Base-by-base conservation (phyloP, 2,329 filamentous ascomycete species). In the Aureobasidium vineae region DNA sequence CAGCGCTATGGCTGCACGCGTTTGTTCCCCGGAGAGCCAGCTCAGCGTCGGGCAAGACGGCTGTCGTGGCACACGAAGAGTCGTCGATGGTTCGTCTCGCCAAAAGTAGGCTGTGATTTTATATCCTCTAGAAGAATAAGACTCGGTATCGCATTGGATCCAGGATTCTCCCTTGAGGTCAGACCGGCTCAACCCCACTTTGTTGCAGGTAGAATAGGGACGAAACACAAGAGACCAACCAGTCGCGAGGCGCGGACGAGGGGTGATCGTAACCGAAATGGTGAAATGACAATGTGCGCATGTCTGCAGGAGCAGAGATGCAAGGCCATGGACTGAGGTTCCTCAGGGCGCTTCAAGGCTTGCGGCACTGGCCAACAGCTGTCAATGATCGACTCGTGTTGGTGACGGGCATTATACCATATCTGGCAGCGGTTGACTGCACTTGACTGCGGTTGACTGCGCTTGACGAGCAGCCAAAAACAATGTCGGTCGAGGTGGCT, bases 61-160 rank as follows among this genome's bases (percentile, higher is more conserved):
- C 59, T 52, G 59, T 63, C 59, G 59, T 63, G 59, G 59, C 59
- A 63, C 41, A 13, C n/a, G n/a, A 38, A 61, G 57, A 61, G 41
- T 47, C 45, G 41, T 61, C 57, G 31, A 21, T 31, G 11, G n/a
- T 26, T 19, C n/a, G 38, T 61, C 19, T 47, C 40, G 16, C 26
- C 40, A 16, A 33, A 10, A 59, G 54, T 49, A 49, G 57, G 38
- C 43, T 19, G 31, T 19, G 31, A 19, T 47, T 6, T 38, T 49
- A 16, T 36, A 61, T 47, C n/a, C 26, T 49, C 19, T 19, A n/a
- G 41, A 49, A 36, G 40, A n/a, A 49, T 38, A n/a, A 23, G 43
- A 33, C 6, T 49, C 40, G 38, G 23, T 47, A 36, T 59, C 40
- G 57, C 41, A 49, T 49, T 52, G 21, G 15, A 31, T 52, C 33